These are phyloP conservation scores for Saitozyma sp. DNA, from an alignment of 768 basidiomycete species.

Conservation along the genomic window DNA sequence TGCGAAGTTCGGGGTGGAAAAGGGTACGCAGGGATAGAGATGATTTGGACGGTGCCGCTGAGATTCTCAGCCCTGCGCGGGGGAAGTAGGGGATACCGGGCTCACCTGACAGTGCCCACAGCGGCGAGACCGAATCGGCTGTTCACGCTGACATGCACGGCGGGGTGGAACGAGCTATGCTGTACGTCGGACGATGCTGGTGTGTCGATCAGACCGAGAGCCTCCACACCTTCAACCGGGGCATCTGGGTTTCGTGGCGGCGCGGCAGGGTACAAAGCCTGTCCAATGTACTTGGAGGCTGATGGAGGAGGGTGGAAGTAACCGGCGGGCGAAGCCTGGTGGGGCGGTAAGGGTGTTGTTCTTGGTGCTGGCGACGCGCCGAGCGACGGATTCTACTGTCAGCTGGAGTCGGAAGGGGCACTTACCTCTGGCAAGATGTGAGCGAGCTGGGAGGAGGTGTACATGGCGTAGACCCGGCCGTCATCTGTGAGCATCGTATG, in stretches of 20 bases:
- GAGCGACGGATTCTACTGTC: no score
- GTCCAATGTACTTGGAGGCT: no score
- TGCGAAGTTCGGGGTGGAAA: conserved; percentile 64
- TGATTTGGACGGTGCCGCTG: conserved; percentile 69
- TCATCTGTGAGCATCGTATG: conserved; percentile 31
- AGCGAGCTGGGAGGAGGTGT: conserved; percentile 15
- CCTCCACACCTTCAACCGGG: no score
- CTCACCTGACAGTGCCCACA: conserved; percentile 71
- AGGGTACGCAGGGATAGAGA: conserved; percentile 67
- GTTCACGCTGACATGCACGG: conserved; percentile 64
- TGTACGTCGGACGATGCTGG: no score
- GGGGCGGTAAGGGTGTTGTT: conserved; percentile 11
- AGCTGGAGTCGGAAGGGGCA: neutral
- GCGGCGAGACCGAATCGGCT: conserved; percentile 77
- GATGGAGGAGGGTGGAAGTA: no score
- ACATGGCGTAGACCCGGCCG: conserved; percentile 37
- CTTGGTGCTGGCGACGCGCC: conserved; percentile 2
- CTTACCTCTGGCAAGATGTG: conserved; percentile 1
- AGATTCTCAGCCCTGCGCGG: conserved; percentile 1
- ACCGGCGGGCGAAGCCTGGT: neutral
- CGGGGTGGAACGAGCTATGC: neutral
- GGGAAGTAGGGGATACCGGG: neutral
- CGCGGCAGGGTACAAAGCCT: no score
- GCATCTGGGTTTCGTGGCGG: no score
- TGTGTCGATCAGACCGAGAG: no score